Conservation (phyloP, 345 rosid species). For the Clausena lansium region DNA sequence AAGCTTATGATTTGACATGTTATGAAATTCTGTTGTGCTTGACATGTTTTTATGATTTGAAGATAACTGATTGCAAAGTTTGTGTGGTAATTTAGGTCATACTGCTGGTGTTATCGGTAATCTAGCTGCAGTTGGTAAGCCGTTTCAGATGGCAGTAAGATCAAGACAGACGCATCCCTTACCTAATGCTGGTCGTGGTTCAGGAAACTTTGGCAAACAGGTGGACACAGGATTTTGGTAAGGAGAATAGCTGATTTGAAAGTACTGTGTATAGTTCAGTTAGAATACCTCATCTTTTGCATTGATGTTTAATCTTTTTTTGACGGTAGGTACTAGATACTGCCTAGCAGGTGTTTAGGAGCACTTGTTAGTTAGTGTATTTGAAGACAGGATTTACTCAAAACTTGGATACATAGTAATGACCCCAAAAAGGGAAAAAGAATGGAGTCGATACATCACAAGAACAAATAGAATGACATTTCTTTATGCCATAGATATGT, state of each 20-base stretch:
- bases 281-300: not conserved
- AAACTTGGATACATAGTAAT: not conserved
- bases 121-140: not conserved
- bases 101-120: conserved; percentile 2
- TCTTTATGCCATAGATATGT: not conserved
- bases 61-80: not conserved
- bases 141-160: not conserved
- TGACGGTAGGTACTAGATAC: not conserved
- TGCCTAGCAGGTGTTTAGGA: not conserved
- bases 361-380: not conserved
- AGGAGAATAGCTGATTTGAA: not conserved
- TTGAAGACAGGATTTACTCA: not conserved
- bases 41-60: not conserved
- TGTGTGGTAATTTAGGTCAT: not conserved
- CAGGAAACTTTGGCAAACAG: not conserved
- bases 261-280: not conserved
- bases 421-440: no score
- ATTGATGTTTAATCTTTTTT: not conserved
- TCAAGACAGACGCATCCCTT: conserved; percentile 9
- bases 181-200: conserved; percentile 3
- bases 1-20: not conserved
- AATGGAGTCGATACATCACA: not conserved
- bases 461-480: not conserved
- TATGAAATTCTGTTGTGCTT: not conserved
- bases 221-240: not conserved